Evolutionary conservation across 2,329 filamentous ascomycete genomes (phyloP), one percentile per base, ranked within the genome.

Genomic region (Conoideocrella luteorostrata): DNA sequence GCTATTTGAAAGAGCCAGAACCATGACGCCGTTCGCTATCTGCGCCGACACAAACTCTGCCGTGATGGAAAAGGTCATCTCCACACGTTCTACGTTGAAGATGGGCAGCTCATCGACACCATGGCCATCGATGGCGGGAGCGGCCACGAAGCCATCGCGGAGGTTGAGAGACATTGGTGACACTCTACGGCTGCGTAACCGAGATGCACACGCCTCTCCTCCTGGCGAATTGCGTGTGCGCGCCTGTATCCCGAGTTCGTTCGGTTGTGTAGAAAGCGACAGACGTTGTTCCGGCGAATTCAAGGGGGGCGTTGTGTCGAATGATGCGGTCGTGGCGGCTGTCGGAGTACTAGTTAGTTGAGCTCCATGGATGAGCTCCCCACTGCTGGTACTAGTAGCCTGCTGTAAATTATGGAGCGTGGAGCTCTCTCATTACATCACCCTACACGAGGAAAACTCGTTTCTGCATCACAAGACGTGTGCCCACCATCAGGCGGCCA

Each of bases 41-140:
- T 96, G 90, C 32, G 90, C 90, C 15, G 93, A 90, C 38, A 95
- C 93, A 61, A 98, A 97, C 65, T 96, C 88, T 52, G 91, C 89
- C 2, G 91, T 88, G 57, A 97, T 84, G 47, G 88, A 85, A 74
- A 98, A 98, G 63, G 93, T 87, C 50, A 97, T 81, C 70, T 94
- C 85, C 30, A 97, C 93, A 50, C 80, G 82, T 68, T 95, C 87
- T 60, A 97, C 82, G 61, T 93, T 87, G 72, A 98, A 98, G 67
- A 98, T 95, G 54, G 91, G 90, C 47, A 91, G 71, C 44, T 82
- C 74, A 55, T 82, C 77, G 50, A 78, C 71, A 48, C 63, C 62
- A 47, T 82, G 69, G 62, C 74, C 77, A 54, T 64, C 77, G 56
- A 78, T 75, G 58, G 66, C 63, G 62, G 72, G 76, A 59, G 79